phyloP scores from a whole-genome alignment of 106 monocot genomes.

The Phalaenopsis aphrodite region DNA sequence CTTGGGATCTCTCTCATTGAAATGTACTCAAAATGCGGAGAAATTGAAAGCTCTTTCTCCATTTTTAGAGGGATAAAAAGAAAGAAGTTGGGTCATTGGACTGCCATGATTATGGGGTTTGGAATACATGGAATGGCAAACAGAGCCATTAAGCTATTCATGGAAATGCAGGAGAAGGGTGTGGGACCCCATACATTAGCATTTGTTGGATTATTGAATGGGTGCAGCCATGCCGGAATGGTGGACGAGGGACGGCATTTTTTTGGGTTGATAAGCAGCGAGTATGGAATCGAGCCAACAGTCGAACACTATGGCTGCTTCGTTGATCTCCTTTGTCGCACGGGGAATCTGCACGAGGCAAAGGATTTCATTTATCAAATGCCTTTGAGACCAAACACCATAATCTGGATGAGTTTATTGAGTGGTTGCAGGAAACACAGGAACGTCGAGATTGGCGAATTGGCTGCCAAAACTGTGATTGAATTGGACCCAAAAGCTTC shows the following conservation, averaged over 20 bases:
- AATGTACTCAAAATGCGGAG: constrained; percentile 24
- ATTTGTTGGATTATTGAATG: constrained; percentile 18
- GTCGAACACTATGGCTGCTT: constrained; percentile 17
- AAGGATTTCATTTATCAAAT: constrained; percentile 8
- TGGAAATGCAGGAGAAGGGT: constrained; percentile 10
- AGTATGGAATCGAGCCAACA: constrained; percentile 12
- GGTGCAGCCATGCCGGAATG: constrained; percentile 20
- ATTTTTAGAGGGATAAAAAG: constrained; percentile 7
- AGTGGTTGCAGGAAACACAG: constrained; percentile 13
- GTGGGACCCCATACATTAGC: constrained; percentile 5
- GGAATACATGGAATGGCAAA: constrained; percentile 20
- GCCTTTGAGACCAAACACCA: constrained; percentile 16
- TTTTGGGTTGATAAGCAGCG: constrained; percentile 15
- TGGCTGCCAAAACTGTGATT: constrained; percentile 12
- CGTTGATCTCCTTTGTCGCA: constrained; percentile 12
- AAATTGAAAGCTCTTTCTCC: constrained; percentile 12
- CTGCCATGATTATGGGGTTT: constrained; percentile 21
- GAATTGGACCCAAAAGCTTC: constrained; percentile 9
- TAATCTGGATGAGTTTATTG: constrained; percentile 19
- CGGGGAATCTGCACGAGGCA: constrained; percentile 12
- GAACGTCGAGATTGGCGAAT: constrained; percentile 13
- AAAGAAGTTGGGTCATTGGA: constrained; percentile 24
- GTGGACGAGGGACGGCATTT: constrained; percentile 15
- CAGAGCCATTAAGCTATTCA: constrained; percentile 7
- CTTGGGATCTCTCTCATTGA: constrained; percentile 18